Base-by-base conservation (phyloP, 1,284 basidiomycete species). In the Veloporphyrellus conicus region DNA sequence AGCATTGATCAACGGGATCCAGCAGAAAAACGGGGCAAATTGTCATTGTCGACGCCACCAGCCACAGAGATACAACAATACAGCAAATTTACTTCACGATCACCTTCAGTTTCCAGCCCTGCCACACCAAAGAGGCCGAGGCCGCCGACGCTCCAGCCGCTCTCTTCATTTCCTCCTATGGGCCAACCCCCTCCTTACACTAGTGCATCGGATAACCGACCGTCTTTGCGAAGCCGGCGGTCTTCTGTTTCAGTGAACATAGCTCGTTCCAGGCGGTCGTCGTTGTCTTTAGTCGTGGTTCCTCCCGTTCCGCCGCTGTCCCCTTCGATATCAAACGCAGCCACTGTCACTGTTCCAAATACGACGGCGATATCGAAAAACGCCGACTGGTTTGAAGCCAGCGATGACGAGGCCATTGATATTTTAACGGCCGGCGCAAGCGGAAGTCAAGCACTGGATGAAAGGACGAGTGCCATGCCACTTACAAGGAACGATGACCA, bases 381-480 rank as follows among this genome's bases (percentile, higher is more conserved):
- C n/a, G 83, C 83, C 55, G 73, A 86, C 48, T 87, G 85, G 84
- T 65, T 71, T 22, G 78, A 83, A 52, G 68, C 77, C 4, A 89
- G 86, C 57, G 88, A 90, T 53, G 87, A 90, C 43, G 88, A 90
- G 64, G 88, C 86, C 12, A 87, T 90, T 47, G 80, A 87, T 57
- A 71, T 87, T 37, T 78, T 89, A 36, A 83, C 87, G 2, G 87
- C 87, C 10, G 85, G 80, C 14, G 75, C 84, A 9, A 86, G 84
- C 52, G 87, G 87, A 12, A 84, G 85, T 58, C 84, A 84, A 58
- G 81, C 82, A 22, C 64, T 90, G 45, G 88, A 90, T 58, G 87
- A 90, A 63, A 78, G 87, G 25, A 90, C 87, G 0, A 90, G 87
- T 61, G 73, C 80, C 32, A 64, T 68, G 14, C 62, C 65, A 23